A percentile compares a stretch with the other conserved stretches of the same genome.
phyloP scores from a whole-genome alignment of 2,329 filamentous ascomycete species.

The Drechslerella coelobrocha region DNA sequence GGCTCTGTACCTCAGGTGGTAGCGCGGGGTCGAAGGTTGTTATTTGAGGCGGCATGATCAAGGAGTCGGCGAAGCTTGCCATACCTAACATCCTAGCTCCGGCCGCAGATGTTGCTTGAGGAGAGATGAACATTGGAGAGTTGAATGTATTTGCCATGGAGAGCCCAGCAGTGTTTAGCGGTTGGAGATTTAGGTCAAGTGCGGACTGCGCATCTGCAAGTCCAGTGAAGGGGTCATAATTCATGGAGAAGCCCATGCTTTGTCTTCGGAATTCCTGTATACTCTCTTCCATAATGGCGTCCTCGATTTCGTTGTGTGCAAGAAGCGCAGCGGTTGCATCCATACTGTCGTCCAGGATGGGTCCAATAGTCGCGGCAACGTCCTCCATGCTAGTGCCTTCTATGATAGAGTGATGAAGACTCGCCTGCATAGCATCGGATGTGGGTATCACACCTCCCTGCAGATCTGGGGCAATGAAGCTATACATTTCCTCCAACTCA shows the following conservation, averaged over 20 bases:
- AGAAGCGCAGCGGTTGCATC: slow-evolving; percentile 28
- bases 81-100: slow-evolving; percentile 26
- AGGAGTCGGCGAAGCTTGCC: slow-evolving; percentile 26
- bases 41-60: slow-evolving; percentile 34
- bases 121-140: slow-evolving; percentile 42
- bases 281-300: slow-evolving; percentile 43
- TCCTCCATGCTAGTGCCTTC: slow-evolving; percentile 37
- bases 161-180: slow-evolving; percentile 28
- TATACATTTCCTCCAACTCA: slow-evolving; percentile 32
- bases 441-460: slow-evolving; percentile 17
- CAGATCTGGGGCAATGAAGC: slow-evolving; percentile 19
- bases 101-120: slow-evolving; percentile 14
- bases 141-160: slow-evolving; percentile 28
- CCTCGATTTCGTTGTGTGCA: slow-evolving; percentile 22
- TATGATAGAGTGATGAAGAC: slow-evolving; percentile 29
- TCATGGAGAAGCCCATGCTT: slow-evolving; percentile 39
- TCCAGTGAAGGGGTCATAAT: slow-evolving; percentile 23
- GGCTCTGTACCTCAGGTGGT: slow-evolving; percentile 33
- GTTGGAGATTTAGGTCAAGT: slow-evolving; percentile 30
- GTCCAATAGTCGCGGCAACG: slow-evolving; percentile 25
- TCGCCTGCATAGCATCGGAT: slow-evolving; percentile 28
- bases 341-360: slow-evolving; percentile 25
- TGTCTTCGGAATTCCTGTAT: slow-evolving; percentile 45
- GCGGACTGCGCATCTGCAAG: slow-evolving; percentile 26
- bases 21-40: slow-evolving; percentile 31